phyloP scores from a whole-genome alignment of 2,329 filamentous ascomycete genomes.

The Epichloe uncinata region DNA sequence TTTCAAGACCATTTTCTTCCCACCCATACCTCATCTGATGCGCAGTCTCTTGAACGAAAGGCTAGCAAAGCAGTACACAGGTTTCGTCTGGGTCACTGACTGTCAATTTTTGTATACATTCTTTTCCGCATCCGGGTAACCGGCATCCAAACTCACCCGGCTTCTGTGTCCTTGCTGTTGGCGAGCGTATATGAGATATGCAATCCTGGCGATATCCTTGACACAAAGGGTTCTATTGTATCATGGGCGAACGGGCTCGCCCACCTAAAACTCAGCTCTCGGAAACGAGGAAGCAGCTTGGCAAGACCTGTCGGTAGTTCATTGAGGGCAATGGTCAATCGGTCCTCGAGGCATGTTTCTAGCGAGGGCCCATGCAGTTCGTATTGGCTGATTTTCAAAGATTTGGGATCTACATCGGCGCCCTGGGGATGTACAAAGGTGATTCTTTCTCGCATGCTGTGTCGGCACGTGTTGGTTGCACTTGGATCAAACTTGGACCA shows the following conservation, averaged over 20 bases:
- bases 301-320: constrained; percentile 61
- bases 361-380: constrained; percentile 44
- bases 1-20: background rate
- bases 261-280: constrained; percentile 73
- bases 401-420: constrained; percentile 48
- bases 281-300: constrained; percentile 46
- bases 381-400: constrained; percentile 43
- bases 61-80: constrained; percentile 47
- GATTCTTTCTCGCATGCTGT: constrained; percentile 59
- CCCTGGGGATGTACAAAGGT: constrained; percentile 64
- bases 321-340: constrained; percentile 56
- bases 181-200: constrained; percentile 64
- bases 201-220: constrained; percentile 64
- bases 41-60: constrained; percentile 47
- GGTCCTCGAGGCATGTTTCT: constrained; percentile 64
- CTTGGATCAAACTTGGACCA: background rate
- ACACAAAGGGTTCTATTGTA: constrained; percentile 55
- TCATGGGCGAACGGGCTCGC: constrained; percentile 44
- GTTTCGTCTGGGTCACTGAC: constrained; percentile 7
- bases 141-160: constrained; percentile 10
- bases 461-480: background rate
- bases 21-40: constrained; percentile 14
- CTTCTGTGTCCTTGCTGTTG: constrained; percentile 7
- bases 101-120: background rate
- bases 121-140: background rate